Percentiles rank a stretch among this genome's conserved stretches.
Conservation (phyloP, 106 monocot species). For the Apostasia shenzhenica region DNA sequence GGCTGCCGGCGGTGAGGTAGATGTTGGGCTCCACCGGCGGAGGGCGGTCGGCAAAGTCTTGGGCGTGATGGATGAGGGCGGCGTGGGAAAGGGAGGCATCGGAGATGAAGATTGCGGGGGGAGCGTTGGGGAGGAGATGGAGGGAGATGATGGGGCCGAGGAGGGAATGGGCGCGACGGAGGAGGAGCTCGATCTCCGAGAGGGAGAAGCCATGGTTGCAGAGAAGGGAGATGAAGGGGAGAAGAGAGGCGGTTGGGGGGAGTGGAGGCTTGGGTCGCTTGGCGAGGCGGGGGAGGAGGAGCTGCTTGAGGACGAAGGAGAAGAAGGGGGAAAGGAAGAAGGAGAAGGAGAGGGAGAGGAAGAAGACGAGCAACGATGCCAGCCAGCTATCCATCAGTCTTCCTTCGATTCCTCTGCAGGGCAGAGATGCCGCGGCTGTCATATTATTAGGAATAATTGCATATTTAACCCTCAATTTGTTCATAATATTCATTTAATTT, state of each 20-base stretch:
- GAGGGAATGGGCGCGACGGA: constrained; percentile 10
- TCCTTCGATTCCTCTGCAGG: too few species aligned
- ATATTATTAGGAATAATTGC: too few species aligned
- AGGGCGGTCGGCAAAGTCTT: constrained; percentile 15
- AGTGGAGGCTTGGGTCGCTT: not conserved
- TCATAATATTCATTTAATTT: too few species aligned
- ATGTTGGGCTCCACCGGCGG: not conserved
- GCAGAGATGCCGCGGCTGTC: too few species aligned
- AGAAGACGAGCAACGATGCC: not conserved
- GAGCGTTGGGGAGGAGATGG: constrained; percentile 3
- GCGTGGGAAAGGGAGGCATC: constrained; percentile 11
- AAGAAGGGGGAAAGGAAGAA: not conserved
- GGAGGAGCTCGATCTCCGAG: constrained; percentile 7
- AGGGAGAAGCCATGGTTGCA: not conserved
- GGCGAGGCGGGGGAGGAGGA: not conserved
- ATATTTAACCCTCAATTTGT: too few species aligned
- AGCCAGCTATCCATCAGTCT: too few species aligned
- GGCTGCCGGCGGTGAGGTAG: constrained; percentile 1
- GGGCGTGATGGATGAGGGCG: constrained; percentile 15
- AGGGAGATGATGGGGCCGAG: constrained; percentile 21
- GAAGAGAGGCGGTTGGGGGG: constrained; percentile 9
- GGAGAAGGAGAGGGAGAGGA: constrained; percentile 6
- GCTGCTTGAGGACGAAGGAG: not conserved
- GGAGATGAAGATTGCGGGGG: constrained; percentile 23
- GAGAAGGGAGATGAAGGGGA: constrained; percentile 10